phyloP scores from a whole-genome alignment of 805 yeast species.

The Saccharomycopsis fermentans region DNA sequence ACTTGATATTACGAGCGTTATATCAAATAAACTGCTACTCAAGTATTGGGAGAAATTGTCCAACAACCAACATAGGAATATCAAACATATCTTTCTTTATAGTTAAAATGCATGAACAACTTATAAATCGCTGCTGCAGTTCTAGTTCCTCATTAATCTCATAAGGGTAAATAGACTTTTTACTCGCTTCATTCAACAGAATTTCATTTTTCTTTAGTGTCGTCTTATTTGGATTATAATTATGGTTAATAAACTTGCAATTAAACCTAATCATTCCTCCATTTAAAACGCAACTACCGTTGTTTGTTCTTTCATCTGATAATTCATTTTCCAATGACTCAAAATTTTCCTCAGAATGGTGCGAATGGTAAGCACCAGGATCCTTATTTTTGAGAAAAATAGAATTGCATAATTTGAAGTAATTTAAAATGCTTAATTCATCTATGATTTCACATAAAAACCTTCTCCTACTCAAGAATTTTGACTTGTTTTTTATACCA shows the following conservation, averaged over 20 bases:
- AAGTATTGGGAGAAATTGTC: slow-evolving; percentile 66
- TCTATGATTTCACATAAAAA: slow-evolving; percentile 79
- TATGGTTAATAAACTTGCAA: slow-evolving; percentile 18
- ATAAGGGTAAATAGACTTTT: slow-evolving; percentile 26
- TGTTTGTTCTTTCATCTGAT: slow-evolving; percentile 22
- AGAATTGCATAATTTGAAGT: slow-evolving; percentile 60
- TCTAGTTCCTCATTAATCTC: slow-evolving; percentile 12
- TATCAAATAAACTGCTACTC: slow-evolving; percentile 8
- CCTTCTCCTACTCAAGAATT: slow-evolving; percentile 28
- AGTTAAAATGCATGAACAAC: slow-evolving; percentile 77
- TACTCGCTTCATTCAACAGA: slow-evolving; percentile 7
- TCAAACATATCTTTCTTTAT: slow-evolving; percentile 76
- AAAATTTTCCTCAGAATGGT: slow-evolving; percentile 3
- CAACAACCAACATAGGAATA: slow-evolving; percentile 74
- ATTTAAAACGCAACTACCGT: slow-evolving; percentile 9
- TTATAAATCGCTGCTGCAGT: slow-evolving; percentile 30
- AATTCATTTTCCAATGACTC: slow-evolving; percentile 12
- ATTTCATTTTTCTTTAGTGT: slow-evolving; percentile 7
- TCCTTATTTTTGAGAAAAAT: slow-evolving; percentile 41
- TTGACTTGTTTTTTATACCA: slow-evolving; percentile 28
- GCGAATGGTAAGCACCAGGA: slow-evolving; percentile 3
- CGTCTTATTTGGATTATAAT: slow-evolving; percentile 3
- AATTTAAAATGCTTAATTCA: slow-evolving; percentile 61
- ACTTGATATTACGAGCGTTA: neutral
- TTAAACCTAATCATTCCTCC: slow-evolving; percentile 16